Percentiles rank a stretch among this genome's conserved stretches.
These are phyloP conservation scores for Penicillium cataractarum DNA, from an alignment of 495 filamentous ascomycete genomes.

Conservation along the genomic window DNA sequence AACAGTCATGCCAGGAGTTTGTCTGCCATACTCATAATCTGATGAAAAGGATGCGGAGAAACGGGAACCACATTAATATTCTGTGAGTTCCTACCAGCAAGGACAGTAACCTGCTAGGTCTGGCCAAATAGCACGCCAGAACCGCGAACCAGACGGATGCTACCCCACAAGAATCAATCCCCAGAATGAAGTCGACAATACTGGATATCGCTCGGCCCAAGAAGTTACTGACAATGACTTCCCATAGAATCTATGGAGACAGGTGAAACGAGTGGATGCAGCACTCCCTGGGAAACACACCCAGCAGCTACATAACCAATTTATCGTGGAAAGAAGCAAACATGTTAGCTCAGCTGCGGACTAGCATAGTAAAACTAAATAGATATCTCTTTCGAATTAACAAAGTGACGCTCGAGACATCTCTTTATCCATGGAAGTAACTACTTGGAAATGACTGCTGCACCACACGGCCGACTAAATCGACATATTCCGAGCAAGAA, in stretches of 20 bases:
- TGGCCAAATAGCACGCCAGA: too few relatives aligned
- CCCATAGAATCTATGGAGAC: slow-evolving; percentile 20
- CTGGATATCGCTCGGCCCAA: slow-evolving; percentile 24
- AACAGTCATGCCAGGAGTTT: too few relatives aligned
- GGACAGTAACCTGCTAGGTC: too few relatives aligned
- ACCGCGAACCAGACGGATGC: slow-evolving; percentile 18
- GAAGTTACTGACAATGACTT: slow-evolving; percentile 2
- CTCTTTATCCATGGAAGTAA: too few relatives aligned
- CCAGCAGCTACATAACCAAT: slow-evolving; percentile 32
- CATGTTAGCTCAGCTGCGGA: slow-evolving; percentile 37
- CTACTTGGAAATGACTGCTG: too few relatives aligned
- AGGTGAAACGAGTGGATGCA: slow-evolving; percentile 32
- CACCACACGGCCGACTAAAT: too few relatives aligned
- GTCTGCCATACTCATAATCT: too few relatives aligned
- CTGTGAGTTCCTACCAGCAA: too few relatives aligned
- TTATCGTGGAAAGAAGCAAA: slow-evolving; percentile 37
- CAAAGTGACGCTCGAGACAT: too few relatives aligned
- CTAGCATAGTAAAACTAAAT: slow-evolving; percentile 38
- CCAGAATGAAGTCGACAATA: slow-evolving; percentile 21
- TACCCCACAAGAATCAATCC: slow-evolving; percentile 7
- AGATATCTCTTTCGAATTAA: slow-evolving; percentile 35
- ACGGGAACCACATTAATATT: too few relatives aligned
- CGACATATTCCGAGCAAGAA: too few relatives aligned
- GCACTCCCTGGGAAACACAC: slow-evolving; percentile 38
- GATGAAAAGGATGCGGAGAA: too few relatives aligned